These are phyloP conservation scores for Fusarium domesticum DNA, from an alignment of 2,329 filamentous ascomycete genomes.

Conservation along the genomic window DNA sequence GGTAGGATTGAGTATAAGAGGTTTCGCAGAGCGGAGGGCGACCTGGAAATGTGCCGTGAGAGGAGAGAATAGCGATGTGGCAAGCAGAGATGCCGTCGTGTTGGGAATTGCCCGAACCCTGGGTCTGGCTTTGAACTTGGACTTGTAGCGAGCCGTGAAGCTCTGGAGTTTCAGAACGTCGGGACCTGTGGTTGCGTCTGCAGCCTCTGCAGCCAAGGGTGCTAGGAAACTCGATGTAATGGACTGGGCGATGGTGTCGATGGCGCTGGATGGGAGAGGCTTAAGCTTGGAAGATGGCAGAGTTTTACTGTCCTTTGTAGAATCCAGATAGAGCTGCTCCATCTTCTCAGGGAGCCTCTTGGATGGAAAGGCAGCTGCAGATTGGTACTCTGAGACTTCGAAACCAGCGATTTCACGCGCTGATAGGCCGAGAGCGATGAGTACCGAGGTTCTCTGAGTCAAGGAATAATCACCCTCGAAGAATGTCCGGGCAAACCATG, in stretches of 20 bases:
- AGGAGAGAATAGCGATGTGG: slow-evolving; percentile 79
- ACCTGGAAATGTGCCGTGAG: slow-evolving; percentile 77
- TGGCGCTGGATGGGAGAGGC: slow-evolving; percentile 53
- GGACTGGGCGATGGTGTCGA: slow-evolving; percentile 65
- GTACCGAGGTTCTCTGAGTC: slow-evolving; percentile 74
- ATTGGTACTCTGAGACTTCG: slow-evolving; percentile 53
- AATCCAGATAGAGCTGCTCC: slow-evolving; percentile 63
- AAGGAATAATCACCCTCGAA: slow-evolving; percentile 92
- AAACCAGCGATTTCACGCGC: slow-evolving; percentile 83
- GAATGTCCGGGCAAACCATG: slow-evolving; percentile 79
- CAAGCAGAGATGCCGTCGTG: slow-evolving; percentile 72
- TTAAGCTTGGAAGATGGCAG: slow-evolving; percentile 42
- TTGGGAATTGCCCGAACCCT: slow-evolving; percentile 64
- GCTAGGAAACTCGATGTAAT: slow-evolving; percentile 72
- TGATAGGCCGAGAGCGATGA: slow-evolving; percentile 77
- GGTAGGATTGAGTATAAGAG: slow-evolving; percentile 68
- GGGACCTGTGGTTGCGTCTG: slow-evolving; percentile 75
- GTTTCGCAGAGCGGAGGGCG: slow-evolving; percentile 50
- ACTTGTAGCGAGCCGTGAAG: slow-evolving; percentile 63
- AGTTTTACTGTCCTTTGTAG: slow-evolving; percentile 25
- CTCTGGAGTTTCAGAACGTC: slow-evolving; percentile 84
- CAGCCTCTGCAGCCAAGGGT: slow-evolving; percentile 77
- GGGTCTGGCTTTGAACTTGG: slow-evolving; percentile 34
- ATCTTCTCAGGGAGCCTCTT: slow-evolving; percentile 73
- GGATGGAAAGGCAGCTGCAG: slow-evolving; percentile 66